Conservation (phyloP, 805 yeast species). For the Tetrapisispora fleetii region DNA sequence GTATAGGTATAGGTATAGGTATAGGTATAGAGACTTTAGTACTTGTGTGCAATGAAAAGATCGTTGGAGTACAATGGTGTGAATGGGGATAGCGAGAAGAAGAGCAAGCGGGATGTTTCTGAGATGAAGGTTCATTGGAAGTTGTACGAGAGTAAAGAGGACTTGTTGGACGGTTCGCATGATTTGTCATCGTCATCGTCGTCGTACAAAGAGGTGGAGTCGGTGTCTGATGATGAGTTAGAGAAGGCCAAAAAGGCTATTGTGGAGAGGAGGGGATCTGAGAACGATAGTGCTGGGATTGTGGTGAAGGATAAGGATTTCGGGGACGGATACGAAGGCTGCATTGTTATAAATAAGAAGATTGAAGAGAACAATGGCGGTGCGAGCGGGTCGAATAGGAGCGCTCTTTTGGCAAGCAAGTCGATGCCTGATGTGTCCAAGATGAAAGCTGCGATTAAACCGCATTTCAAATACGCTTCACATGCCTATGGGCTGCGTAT, state of each 20-base stretch:
- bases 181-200: background rate
- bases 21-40: no score
- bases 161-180: background rate
- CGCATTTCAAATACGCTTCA: slow-evolving; percentile 69
- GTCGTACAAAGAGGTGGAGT: background rate
- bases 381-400: background rate
- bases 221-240: background rate
- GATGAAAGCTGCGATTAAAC: slow-evolving; percentile 3
- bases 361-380: background rate
- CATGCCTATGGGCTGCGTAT: slow-evolving; percentile 75
- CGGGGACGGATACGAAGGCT: slow-evolving; percentile 1
- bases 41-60: slow-evolving; percentile 1
- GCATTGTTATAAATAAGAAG: slow-evolving; percentile 1
- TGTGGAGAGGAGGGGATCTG: background rate
- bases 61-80: background rate
- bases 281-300: background rate
- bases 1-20: no score
- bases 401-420: background rate
- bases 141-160: background rate
- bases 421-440: slow-evolving; percentile 3
- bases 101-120: background rate
- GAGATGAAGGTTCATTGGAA: slow-evolving; percentile 3
- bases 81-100: background rate
- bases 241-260: background rate
- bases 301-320: background rate